These are phyloP conservation scores for Pseudonectria buxi DNA, from an alignment of 2,329 filamentous ascomycete species.

Conservation along the genomic window DNA sequence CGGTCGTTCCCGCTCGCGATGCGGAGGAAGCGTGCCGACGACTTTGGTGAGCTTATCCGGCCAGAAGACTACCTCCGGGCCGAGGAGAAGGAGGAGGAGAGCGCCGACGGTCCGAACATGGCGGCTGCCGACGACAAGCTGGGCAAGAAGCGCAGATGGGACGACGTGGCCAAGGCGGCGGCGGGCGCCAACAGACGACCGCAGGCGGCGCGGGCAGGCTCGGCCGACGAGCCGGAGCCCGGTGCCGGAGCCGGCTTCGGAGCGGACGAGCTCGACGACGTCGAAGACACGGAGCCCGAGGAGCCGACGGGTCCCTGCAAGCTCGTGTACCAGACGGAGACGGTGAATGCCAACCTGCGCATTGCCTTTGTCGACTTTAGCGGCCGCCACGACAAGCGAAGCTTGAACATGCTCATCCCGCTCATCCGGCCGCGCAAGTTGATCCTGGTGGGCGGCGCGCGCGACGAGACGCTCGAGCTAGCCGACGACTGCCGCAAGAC, in stretches of 20 bases:
- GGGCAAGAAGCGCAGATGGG: conserved; percentile 93
- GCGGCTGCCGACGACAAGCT: conserved; percentile 53
- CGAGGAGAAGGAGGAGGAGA: conserved; percentile 78
- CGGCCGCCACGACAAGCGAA: conserved; percentile 87
- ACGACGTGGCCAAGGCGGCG: conserved; percentile 47
- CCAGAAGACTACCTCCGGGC: conserved; percentile 90
- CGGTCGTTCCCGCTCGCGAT: conserved; percentile 85
- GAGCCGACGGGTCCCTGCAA: conserved; percentile 64
- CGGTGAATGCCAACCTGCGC: conserved; percentile 62
- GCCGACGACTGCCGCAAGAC: conserved; percentile 74
- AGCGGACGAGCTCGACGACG: conserved; percentile 51
- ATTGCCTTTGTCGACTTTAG: conserved; percentile 89
- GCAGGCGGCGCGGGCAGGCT: conserved; percentile 35
- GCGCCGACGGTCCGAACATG: conserved; percentile 41
- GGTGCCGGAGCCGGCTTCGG: conserved; percentile 30
- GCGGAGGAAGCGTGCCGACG: conserved; percentile 71
- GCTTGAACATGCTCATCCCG: conserved; percentile 88
- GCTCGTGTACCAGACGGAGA: conserved; percentile 57
- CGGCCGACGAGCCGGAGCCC: conserved; percentile 40
- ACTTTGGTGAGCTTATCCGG: conserved; percentile 89
- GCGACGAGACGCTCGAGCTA: conserved; percentile 69
- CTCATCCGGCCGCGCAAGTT: conserved; percentile 91
- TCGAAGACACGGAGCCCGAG: conserved; percentile 48
- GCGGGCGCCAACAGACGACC: conserved; percentile 52
- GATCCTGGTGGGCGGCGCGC: conserved; percentile 78